phyloP scores from a whole-genome alignment of 2,329 filamentous ascomycete genomes.

The Penicillium sp. region DNA sequence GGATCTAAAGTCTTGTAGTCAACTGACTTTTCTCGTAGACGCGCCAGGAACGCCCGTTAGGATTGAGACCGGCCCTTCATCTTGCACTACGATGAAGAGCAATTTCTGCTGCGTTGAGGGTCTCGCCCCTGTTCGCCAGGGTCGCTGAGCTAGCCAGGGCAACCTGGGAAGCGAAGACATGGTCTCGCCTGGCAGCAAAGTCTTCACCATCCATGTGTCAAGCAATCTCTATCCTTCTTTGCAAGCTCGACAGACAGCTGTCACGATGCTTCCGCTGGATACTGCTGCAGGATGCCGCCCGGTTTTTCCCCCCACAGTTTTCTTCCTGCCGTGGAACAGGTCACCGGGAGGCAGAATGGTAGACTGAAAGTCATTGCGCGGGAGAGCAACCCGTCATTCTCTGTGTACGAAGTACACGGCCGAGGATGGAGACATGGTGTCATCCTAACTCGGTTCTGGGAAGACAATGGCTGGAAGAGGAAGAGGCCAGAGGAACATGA shows the following conservation, averaged over 20 bases:
- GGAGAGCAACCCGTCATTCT: constrained; percentile 3
- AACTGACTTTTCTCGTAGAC: constrained; percentile 16
- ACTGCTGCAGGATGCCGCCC: constrained; percentile 36
- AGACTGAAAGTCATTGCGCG: constrained; percentile 6
- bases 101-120: background rate
- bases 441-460: constrained; percentile 10
- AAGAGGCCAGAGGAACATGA: background rate
- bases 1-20: constrained; percentile 9
- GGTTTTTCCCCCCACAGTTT: constrained; percentile 34
- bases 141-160: background rate
- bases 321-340: constrained; percentile 33
- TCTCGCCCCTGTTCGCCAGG: background rate
- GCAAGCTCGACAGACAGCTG: constrained; percentile 11
- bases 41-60: constrained; percentile 23
- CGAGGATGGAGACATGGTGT: constrained; percentile 6
- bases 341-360: constrained; percentile 10
- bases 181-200: background rate
- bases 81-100: constrained; percentile 6
- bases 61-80: constrained; percentile 23
- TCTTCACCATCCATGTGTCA: background rate
- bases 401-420: constrained; percentile 1
- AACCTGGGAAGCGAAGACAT: background rate
- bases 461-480: background rate
- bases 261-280: constrained; percentile 20
- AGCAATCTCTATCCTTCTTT: background rate